Conservation (phyloP, 2,329 filamentous ascomycete genomes). For the Aspergillus sp. region DNA sequence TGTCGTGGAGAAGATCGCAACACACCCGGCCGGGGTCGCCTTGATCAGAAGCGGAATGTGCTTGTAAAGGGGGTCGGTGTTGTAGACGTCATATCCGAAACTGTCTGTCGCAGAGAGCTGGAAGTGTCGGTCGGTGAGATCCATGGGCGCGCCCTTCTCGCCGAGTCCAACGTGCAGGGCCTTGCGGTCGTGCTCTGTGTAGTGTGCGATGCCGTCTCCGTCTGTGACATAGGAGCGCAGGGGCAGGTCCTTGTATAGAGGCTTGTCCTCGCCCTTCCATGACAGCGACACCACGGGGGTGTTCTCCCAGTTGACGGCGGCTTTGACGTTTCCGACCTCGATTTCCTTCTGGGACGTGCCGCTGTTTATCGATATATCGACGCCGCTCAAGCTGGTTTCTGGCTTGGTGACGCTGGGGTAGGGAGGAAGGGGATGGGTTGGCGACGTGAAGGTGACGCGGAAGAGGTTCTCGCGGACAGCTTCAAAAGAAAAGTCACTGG, state of each 20-base stretch:
- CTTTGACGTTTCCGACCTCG: conserved; percentile 50
- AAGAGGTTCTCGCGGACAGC: conserved; percentile 63
- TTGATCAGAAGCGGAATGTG: conserved; percentile 73
- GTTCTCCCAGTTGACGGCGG: conserved; percentile 59
- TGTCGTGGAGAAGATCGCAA: conserved; percentile 67
- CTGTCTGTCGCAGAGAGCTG: conserved; percentile 68
- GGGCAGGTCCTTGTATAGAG: conserved; percentile 62
- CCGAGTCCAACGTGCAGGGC: conserved; percentile 70
- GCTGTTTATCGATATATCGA: conserved; percentile 31
- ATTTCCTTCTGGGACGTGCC: conserved; percentile 44
- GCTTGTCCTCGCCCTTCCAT: conserved; percentile 49
- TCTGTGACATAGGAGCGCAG: conserved; percentile 67
- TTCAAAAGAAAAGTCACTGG: conserved; percentile 63
- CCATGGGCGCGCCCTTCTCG: conserved; percentile 72
- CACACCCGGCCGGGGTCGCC: conserved; percentile 61
- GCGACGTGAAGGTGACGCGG: conserved; percentile 65
- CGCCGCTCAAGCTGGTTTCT: conserved; percentile 33
- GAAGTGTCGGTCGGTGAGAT: conserved; percentile 66
- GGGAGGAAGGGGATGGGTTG: conserved; percentile 63
- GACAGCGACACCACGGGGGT: conserved; percentile 60
- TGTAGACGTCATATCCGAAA: conserved; percentile 71
- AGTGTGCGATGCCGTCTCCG: conserved; percentile 62
- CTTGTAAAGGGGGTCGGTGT: conserved; percentile 72
- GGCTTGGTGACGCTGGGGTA: conserved; percentile 60
- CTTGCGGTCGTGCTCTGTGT: conserved; percentile 61